Percentiles rank a stretch among this genome's conserved stretches.
Conservation (phyloP, 768 basidiomycete genomes). For the Asterophora parasitica region DNA sequence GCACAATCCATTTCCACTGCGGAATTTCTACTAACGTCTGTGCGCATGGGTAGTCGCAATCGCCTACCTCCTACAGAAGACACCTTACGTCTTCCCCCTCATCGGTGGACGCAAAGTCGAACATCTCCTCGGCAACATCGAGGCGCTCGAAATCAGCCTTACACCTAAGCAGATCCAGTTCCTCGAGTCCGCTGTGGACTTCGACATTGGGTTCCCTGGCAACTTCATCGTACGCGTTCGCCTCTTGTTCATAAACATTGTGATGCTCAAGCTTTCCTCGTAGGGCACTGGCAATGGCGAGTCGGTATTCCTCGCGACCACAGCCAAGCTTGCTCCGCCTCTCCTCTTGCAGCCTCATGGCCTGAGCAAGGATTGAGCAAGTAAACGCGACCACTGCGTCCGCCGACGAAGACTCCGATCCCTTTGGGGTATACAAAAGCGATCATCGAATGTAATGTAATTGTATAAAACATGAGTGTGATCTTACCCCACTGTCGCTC, state of each 20-base stretch:
- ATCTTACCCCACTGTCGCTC: too few species aligned
- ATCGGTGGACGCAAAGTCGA: slow-evolving; percentile 49
- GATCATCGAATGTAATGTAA: too few species aligned
- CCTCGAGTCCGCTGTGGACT: slow-evolving; percentile 27
- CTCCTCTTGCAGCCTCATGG: background rate
- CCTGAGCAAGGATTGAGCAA: background rate
- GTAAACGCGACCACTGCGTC: too few species aligned
- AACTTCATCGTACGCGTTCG: slow-evolving; percentile 1
- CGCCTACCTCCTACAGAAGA: slow-evolving; percentile 51
- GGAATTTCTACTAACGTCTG: too few species aligned
- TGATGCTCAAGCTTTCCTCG: background rate
- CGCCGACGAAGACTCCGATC: too few species aligned
- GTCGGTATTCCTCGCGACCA: background rate
- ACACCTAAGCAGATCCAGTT: slow-evolving; percentile 38
- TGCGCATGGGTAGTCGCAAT: slow-evolving; percentile 37
- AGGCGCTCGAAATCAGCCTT: slow-evolving; percentile 44
- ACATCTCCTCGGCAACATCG: slow-evolving; percentile 44
- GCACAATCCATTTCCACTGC: background rate
- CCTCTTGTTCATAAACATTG: background rate
- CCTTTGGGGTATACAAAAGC: too few species aligned
- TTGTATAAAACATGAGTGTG: too few species aligned
- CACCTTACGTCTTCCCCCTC: slow-evolving; percentile 47
- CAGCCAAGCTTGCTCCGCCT: background rate
- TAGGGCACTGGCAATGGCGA: slow-evolving; percentile 3
- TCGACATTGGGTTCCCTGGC: background rate